These are phyloP conservation scores for Fusarium marasasianum DNA, from an alignment of 2,329 filamentous ascomycete species.

Conservation along the genomic window DNA sequence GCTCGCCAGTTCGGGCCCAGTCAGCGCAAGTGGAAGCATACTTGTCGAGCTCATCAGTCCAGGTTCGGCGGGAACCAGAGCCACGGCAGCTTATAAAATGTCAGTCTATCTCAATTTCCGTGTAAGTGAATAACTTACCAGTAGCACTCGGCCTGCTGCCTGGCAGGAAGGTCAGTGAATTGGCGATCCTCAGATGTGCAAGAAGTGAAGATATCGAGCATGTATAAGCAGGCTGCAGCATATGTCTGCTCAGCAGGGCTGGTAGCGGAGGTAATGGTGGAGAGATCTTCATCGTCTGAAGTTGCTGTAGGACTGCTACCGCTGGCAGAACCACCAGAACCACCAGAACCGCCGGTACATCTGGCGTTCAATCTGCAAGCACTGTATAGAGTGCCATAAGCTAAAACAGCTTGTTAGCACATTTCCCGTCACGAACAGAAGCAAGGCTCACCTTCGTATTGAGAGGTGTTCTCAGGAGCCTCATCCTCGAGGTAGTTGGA, in stretches of 20 bases:
- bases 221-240: conserved; percentile 39
- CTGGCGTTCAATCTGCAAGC: conserved; percentile 29
- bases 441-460: conserved; percentile 39
- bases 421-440: neutral
- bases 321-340: neutral
- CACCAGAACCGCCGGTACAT: conserved; percentile 11
- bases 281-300: neutral
- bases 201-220: conserved; percentile 42
- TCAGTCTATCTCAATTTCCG: conserved; percentile 14
- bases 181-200: conserved; percentile 38
- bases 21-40: conserved; percentile 44
- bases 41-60: conserved; percentile 46
- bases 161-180: conserved; percentile 41
- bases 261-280: conserved; percentile 19
- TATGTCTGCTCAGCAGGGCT: conserved; percentile 30
- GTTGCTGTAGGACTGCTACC: conserved; percentile 8
- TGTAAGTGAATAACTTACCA: conserved; percentile 39
- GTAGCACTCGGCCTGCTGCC: conserved; percentile 46
- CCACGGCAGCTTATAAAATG: conserved; percentile 37
- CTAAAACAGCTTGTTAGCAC: conserved; percentile 31
- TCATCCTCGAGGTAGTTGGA: conserved; percentile 42
- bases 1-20: conserved; percentile 44
- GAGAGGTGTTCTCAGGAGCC: conserved; percentile 28
- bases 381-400: conserved; percentile 41
- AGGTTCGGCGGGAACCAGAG: conserved; percentile 26